Evolutionary conservation across 2,329 filamentous ascomycete species (phyloP).

Genomic region (Sclerotiophoma versabilis): DNA sequence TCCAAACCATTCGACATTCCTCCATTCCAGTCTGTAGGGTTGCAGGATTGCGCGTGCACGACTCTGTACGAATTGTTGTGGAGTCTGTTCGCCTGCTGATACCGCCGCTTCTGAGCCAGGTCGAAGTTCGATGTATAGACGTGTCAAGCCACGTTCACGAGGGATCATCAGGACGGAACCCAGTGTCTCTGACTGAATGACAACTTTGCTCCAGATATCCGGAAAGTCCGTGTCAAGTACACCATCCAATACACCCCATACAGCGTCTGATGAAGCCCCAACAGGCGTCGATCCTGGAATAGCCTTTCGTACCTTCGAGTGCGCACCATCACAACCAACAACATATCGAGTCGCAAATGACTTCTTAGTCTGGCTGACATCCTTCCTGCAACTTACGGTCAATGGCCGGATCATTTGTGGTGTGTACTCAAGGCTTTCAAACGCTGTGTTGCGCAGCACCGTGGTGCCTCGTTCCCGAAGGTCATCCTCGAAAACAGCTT

Average conservation of each 20-base stretch:
- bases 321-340: conserved; percentile 76
- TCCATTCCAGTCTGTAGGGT: conserved; percentile 56
- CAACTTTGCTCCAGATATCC: conserved; percentile 77
- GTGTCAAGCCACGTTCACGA: conserved; percentile 74
- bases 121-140: conserved; percentile 61
- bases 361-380: conserved; percentile 46
- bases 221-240: conserved; percentile 75
- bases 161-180: conserved; percentile 78
- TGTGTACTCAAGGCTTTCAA: conserved; percentile 59
- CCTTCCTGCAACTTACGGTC: conserved; percentile 52
- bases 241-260: conserved; percentile 77
- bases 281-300: conserved; percentile 59
- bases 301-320: conserved; percentile 72
- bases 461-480: conserved; percentile 68
- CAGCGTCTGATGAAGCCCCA: conserved; percentile 61
- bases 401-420: conserved; percentile 48
- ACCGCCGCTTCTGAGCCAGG: conserved; percentile 43
- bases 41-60: conserved; percentile 60
- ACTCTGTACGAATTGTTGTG: conserved; percentile 74
- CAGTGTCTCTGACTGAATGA: conserved; percentile 70
- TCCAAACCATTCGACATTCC: conserved; percentile 59
- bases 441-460: conserved; percentile 70
- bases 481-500: conserved; percentile 73
- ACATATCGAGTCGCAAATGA: conserved; percentile 67
- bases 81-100: conserved; percentile 44